These are phyloP conservation scores for Melanomma pulvis-pyrius DNA, from an alignment of 495 filamentous ascomycete species.

Conservation along the genomic window DNA sequence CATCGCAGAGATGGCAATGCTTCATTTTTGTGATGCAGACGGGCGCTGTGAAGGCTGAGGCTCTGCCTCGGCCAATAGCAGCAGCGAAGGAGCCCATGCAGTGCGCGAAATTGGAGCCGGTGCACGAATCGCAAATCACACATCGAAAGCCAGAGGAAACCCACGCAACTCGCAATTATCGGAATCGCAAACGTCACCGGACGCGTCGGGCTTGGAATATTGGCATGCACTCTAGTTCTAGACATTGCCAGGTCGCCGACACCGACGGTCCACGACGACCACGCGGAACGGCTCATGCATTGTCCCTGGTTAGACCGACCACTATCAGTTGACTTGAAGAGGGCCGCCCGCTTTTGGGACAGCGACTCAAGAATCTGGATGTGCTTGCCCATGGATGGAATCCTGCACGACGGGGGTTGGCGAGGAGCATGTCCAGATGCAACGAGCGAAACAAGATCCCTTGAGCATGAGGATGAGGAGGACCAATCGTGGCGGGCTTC, in stretches of 20 bases:
- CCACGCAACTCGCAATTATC: not conserved
- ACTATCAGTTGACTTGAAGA: not conserved
- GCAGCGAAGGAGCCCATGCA: not conserved
- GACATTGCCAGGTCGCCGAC: not conserved
- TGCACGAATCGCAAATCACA: not conserved
- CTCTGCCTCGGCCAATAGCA: not conserved
- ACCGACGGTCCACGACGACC: not conserved
- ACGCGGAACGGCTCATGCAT: not conserved
- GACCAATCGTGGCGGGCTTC: not conserved
- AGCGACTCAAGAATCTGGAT: not conserved
- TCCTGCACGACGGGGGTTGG: slow-evolving; percentile 9
- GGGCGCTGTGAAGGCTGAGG: not conserved
- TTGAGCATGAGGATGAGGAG: not conserved
- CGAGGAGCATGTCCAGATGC: slow-evolving; percentile 3
- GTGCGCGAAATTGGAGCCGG: not conserved
- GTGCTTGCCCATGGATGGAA: not conserved
- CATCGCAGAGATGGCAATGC: not conserved
- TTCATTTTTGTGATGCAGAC: not conserved
- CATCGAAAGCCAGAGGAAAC: not conserved
- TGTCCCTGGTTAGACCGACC: not conserved
- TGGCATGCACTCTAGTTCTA: not conserved
- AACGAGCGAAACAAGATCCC: not conserved
- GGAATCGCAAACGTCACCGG: not conserved
- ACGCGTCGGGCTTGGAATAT: not conserved
- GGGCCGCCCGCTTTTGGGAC: not conserved